Conservation (phyloP, 2,329 filamentous ascomycete species). For the Penicillium frequentans region DNA sequence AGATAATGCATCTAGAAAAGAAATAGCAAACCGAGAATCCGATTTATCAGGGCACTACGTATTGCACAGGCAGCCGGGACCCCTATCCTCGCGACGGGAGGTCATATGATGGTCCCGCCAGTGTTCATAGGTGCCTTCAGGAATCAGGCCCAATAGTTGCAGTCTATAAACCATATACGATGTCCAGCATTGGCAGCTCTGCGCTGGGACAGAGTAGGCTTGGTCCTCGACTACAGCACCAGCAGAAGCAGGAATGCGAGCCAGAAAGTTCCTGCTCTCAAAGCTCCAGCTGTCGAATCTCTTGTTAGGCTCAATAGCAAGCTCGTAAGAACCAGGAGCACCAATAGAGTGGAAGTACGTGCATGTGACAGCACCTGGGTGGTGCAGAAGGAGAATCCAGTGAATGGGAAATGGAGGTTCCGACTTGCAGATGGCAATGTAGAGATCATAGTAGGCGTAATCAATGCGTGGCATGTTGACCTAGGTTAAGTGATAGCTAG, state of each 20-base stretch:
- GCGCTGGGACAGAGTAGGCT: not conserved
- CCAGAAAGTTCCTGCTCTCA: not conserved
- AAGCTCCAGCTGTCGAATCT: conserved; percentile 1
- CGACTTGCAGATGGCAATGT: not conserved
- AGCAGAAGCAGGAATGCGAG: not conserved
- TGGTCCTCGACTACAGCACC: not conserved
- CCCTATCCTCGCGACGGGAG: not conserved
- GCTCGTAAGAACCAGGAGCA: not conserved
- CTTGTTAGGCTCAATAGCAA: not conserved
- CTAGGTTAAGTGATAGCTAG: not conserved
- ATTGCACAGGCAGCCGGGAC: not conserved
- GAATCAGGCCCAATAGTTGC: not conserved
- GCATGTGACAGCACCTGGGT: not conserved
- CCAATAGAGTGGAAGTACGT: not conserved
- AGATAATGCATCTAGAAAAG: no score
- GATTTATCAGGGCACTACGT: not conserved
- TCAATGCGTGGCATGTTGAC: not conserved
- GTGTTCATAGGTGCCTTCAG: not conserved
- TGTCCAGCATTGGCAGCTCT: conserved; percentile 5
- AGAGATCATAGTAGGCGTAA: not conserved
- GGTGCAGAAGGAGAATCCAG: conserved; percentile 4
- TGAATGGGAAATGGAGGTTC: not conserved
- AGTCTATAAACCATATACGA: not conserved
- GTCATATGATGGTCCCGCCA: not conserved
- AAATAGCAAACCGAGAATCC: not conserved